Evolutionary conservation across 768 basidiomycete genomes (phyloP), one percentile per base, ranked within the genome.

Genomic region (Suillus brevipes): DNA sequence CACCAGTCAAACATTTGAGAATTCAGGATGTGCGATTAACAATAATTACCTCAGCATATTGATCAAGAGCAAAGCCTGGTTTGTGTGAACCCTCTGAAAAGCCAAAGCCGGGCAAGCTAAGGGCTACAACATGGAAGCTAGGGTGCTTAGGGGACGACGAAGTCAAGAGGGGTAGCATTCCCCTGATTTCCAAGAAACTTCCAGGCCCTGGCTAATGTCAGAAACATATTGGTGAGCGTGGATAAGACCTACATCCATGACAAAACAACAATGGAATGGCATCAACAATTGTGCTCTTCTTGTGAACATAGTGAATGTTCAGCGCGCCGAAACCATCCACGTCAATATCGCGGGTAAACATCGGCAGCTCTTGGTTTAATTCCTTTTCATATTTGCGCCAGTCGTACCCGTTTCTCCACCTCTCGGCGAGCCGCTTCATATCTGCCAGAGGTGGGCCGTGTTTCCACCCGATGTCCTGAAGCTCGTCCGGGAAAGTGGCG

Each of bases 221-320:
- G 55, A 56, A 56, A 37, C 20, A 14, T 16, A 13, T 23, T 13
- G 12, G 13, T 67, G 76, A 77, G 2, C 78, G 80, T 8, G 74
- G 60, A 12, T 85, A 80, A 28, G 82, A 80, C 1, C 78, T 78
- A 81, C 87, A 89, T 47, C 88, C 88, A 66, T 89, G 87, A 13
- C 88, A 80, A 66, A 85, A 88, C 34, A 89, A 74, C 23, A 89
- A 71, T 0, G 87, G 87, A 28, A 89, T 84, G 0, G 87, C 86
- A 20, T 75, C 72, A 1, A 66, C 65, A 0, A 77, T 67, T 8
- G 65, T 62, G 68, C 86, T 87, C 71, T 77, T 80, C 73, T 84
- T 78, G 71, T 88, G 86, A 16, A 88, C 79, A 62, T 86, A 89
- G 66, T 89, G 87, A 8, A 88, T 80, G 65, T 84, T 82, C 52